Evolutionary conservation across 1,284 basidiomycete genomes (phyloP).

Genomic region (Inonotus hispidus): DNA sequence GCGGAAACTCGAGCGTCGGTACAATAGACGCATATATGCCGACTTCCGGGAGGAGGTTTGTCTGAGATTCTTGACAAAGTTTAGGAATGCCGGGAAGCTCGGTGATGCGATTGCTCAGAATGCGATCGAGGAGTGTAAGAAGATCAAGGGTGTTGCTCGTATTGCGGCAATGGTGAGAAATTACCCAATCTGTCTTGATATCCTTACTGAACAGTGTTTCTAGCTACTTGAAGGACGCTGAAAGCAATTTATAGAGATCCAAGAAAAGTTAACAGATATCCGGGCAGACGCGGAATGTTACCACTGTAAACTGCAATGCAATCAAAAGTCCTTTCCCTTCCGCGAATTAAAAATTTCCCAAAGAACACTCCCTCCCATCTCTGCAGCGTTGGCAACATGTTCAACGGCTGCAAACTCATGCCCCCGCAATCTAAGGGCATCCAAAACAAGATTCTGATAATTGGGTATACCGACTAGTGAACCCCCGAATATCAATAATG

Average conservation of each 20-base stretch:
- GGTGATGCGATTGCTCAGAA: constrained; percentile 47
- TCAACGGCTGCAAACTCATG: constrained; percentile 59
- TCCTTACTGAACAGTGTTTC: background rate
- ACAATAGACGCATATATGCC: constrained; percentile 71
- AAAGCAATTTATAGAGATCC: background rate
- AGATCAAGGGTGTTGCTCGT: constrained; percentile 47
- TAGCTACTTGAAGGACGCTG: constrained; percentile 10
- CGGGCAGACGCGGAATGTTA: background rate
- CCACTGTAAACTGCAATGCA: background rate
- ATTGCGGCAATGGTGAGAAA: constrained; percentile 35
- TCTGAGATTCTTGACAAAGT: constrained; percentile 53
- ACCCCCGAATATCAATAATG: constrained; percentile 67
- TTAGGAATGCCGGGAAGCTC: constrained; percentile 43
- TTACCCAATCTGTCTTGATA: background rate
- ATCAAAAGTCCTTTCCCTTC: background rate
- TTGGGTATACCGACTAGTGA: constrained; percentile 56
- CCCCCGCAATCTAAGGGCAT: constrained; percentile 48
- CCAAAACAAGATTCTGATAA: constrained; percentile 58
- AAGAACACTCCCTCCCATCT: constrained; percentile 52
- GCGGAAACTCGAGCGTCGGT: constrained; percentile 63
- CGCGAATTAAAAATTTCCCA: constrained; percentile 15
- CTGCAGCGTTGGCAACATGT: constrained; percentile 63
- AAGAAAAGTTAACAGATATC: background rate
- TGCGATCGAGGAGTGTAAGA: constrained; percentile 56
- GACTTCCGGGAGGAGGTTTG: constrained; percentile 75